A percentile compares a stretch with the other conserved stretches of the same genome.
These are phyloP conservation scores for Sugiyamaella pinicola DNA, from an alignment of 1,139 yeast species.

Conservation along the genomic window DNA sequence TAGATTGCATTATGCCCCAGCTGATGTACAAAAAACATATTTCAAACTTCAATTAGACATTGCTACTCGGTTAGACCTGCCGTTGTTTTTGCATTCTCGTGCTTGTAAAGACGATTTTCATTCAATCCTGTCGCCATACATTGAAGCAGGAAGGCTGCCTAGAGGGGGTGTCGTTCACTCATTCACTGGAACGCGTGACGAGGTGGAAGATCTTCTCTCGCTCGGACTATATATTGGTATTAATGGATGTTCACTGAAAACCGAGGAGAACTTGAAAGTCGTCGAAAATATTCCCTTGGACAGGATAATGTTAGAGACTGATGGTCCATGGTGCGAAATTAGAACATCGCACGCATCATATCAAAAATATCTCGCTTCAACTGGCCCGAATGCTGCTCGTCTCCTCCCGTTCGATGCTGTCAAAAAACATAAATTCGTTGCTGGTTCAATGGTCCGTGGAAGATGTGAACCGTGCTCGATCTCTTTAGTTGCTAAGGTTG, in stretches of 20 bases:
- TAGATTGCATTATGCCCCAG: slow-evolving; percentile 73
- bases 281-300: slow-evolving; percentile 68
- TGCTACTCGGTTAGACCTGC: slow-evolving; percentile 55
- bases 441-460: slow-evolving; percentile 65
- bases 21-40: slow-evolving; percentile 63
- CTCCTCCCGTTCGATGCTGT: slow-evolving; percentile 62
- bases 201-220: slow-evolving; percentile 53
- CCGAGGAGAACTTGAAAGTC: slow-evolving; percentile 70
- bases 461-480: slow-evolving; percentile 91
- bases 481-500: slow-evolving; percentile 76
- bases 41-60: slow-evolving; percentile 73
- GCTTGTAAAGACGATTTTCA: slow-evolving; percentile 83
- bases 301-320: slow-evolving; percentile 81
- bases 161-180: slow-evolving; percentile 84
- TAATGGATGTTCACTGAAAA: slow-evolving; percentile 89
- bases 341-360: slow-evolving; percentile 80
- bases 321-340: slow-evolving; percentile 98
- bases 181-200: slow-evolving; percentile 81
- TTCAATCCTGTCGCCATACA: slow-evolving; percentile 58
- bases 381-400: not conserved
- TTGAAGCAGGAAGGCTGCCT: slow-evolving; percentile 43
- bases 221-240: slow-evolving; percentile 75
- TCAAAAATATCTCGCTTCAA: slow-evolving; percentile 50
- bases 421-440: slow-evolving; percentile 60
- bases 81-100: slow-evolving; percentile 88